phyloP scores from a whole-genome alignment of 208 protist species.

The Acanthamoeba quina region DNA sequence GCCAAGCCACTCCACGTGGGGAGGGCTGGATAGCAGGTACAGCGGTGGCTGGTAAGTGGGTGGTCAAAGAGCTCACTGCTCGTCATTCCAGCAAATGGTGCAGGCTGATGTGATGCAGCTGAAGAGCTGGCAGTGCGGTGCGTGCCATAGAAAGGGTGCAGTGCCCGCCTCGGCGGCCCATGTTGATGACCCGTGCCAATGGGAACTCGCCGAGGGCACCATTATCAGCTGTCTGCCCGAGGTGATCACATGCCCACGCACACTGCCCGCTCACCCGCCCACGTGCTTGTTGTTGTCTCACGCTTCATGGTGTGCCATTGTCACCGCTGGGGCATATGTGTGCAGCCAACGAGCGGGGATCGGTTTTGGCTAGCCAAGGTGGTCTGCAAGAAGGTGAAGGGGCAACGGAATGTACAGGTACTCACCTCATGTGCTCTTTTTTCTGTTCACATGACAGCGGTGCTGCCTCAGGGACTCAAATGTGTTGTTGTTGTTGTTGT shows the following conservation, averaged over 20 bases:
- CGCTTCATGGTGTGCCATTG: no score
- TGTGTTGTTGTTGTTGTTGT: background rate
- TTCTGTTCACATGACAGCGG: no score
- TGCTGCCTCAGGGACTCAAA: no score
- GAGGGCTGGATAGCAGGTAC: no score
- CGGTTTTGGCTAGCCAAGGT: background rate
- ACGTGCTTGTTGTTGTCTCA: background rate
- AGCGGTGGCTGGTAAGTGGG: no score
- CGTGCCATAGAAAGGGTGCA: background rate
- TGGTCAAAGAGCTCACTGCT: no score
- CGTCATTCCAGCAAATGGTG: no score
- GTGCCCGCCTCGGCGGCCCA: no score
- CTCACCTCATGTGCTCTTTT: no score
- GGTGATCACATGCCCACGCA: background rate
- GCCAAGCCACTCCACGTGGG: no score
- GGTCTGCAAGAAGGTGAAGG: background rate
- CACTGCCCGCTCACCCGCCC: no score
- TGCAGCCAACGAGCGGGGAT: background rate
- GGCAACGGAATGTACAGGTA: background rate
- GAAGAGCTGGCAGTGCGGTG: background rate
- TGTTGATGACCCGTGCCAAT: background rate
- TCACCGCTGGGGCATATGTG: no score
- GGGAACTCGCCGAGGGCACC: background rate
- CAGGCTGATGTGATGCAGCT: background rate
- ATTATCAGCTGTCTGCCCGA: background rate